A percentile compares a stretch with the other conserved stretches of the same genome.
Evolutionary conservation across 2,329 filamentous ascomycete species (phyloP).

Genomic region (Pseudomassariella vexata): DNA sequence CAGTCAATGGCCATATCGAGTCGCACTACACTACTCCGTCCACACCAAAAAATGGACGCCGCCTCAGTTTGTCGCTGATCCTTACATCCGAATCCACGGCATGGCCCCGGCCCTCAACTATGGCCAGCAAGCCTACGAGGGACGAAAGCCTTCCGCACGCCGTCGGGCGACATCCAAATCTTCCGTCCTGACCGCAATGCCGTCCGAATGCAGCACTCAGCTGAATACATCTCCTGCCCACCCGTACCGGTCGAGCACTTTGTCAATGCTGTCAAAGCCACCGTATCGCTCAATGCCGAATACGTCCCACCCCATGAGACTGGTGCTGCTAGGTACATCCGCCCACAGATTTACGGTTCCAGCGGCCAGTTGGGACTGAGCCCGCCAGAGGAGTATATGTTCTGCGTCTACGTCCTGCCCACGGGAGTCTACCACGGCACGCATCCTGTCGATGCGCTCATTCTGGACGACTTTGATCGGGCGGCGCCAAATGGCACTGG

Average conservation of each 20-base stretch:
- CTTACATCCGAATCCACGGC: slow-evolving; percentile 83
- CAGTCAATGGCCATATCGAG: slow-evolving; percentile 92
- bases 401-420: slow-evolving; percentile 83
- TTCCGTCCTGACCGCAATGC: slow-evolving; percentile 89
- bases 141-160: slow-evolving; percentile 88
- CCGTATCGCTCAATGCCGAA: slow-evolving; percentile 82
- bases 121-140: slow-evolving; percentile 95
- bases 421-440: slow-evolving; percentile 92
- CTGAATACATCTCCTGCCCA: slow-evolving; percentile 77
- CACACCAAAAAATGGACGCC: slow-evolving; percentile 71
- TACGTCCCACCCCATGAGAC: slow-evolving; percentile 87
- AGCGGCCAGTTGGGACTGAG: slow-evolving; percentile 80
- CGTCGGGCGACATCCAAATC: slow-evolving; percentile 68
- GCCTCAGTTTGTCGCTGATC: slow-evolving; percentile 74
- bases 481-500: slow-evolving; percentile 88
- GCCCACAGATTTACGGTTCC: slow-evolving; percentile 82
- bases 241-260: slow-evolving; percentile 73
- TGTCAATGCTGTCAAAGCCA: slow-evolving; percentile 68
- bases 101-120: slow-evolving; percentile 97
- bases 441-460: slow-evolving; percentile 78
- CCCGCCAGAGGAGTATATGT: slow-evolving; percentile 87
- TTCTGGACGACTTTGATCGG: slow-evolving; percentile 90
- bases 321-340: slow-evolving; percentile 87
- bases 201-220: slow-evolving; percentile 75
- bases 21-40: slow-evolving; percentile 77